phyloP scores from a whole-genome alignment of 2,329 filamentous ascomycete species.

The Magnaporthiopsis incrustans region DNA sequence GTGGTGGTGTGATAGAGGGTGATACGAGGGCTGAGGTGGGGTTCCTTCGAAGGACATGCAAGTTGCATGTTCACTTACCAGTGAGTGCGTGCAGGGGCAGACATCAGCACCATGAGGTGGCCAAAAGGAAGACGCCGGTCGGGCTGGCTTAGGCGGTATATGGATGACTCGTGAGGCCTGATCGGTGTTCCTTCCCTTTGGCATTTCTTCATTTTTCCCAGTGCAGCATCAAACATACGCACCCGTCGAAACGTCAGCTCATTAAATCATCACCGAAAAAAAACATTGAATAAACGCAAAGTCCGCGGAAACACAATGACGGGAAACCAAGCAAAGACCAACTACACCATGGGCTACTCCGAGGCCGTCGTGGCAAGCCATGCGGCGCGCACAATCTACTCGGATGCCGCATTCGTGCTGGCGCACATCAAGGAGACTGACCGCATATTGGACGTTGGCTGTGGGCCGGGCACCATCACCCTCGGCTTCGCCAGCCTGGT shows the following conservation, averaged over 20 bases:
- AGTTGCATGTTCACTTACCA: not conserved
- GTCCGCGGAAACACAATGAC: not conserved
- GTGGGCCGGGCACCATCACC: conserved; percentile 41
- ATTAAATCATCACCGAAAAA: not conserved
- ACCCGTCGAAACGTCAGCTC: not conserved
- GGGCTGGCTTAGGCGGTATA: not conserved
- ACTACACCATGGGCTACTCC: conserved; percentile 32
- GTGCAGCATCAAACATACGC: not conserved
- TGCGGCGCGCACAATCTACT: conserved; percentile 32
- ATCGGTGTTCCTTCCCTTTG: no score
- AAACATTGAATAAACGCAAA: not conserved
- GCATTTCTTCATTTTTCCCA: not conserved
- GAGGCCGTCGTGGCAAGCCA: conserved; percentile 28
- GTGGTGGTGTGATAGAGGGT: not conserved
- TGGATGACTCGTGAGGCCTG: not conserved
- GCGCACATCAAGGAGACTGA: conserved; percentile 28
- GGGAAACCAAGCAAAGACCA: not conserved
- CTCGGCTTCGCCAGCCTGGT: conserved; percentile 31
- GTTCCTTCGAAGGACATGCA: not conserved
- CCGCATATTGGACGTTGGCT: conserved; percentile 38
- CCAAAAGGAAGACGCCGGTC: not conserved
- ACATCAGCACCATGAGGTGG: not conserved
- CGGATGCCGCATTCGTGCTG: conserved; percentile 33
- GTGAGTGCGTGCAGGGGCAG: no score
- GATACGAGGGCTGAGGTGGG: not conserved